These are phyloP conservation scores for Scedosporium aurantiacum DNA, from an alignment of 2,329 filamentous ascomycete species.

Conservation along the genomic window DNA sequence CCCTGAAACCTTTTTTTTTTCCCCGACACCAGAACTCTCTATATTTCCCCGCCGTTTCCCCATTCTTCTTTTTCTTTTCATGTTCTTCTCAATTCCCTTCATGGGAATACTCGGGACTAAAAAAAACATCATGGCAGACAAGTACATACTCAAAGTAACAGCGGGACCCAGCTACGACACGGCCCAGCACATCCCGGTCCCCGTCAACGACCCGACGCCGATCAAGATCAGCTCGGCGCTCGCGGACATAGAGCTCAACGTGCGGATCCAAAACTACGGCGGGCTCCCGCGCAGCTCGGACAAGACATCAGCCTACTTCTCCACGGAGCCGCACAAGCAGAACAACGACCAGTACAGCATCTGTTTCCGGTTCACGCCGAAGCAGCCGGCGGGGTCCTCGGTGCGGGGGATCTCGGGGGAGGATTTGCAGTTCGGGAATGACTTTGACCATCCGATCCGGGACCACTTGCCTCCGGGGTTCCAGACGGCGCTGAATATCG, in stretches of 20 bases:
- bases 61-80: not conserved
- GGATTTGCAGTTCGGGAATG: slow-evolving; percentile 85
- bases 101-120: not conserved
- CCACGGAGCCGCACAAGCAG: slow-evolving; percentile 51
- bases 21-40: too few relatives aligned
- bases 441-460: slow-evolving; percentile 85
- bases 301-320: slow-evolving; percentile 66
- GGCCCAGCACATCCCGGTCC: slow-evolving; percentile 59
- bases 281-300: slow-evolving; percentile 67
- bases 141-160: slow-evolving; percentile 72
- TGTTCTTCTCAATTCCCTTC: not conserved
- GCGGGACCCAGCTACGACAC: slow-evolving; percentile 68
- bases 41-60: not conserved
- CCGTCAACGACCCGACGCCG: slow-evolving; percentile 59
- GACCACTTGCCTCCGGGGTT: slow-evolving; percentile 81
- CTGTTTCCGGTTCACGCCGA: slow-evolving; percentile 66
- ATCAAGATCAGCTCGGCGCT: slow-evolving; percentile 51
- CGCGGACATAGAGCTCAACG: slow-evolving; percentile 57
- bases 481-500: slow-evolving; percentile 69
- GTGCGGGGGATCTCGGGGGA: slow-evolving; percentile 46
- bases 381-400: slow-evolving; percentile 19
- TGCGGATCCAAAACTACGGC: slow-evolving; percentile 57
- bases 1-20: too few relatives aligned
- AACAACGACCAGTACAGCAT: slow-evolving; percentile 77
- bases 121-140: not conserved